Conservation (phyloP, 148 eudicot species). For the Simmondsia chinensis region DNA sequence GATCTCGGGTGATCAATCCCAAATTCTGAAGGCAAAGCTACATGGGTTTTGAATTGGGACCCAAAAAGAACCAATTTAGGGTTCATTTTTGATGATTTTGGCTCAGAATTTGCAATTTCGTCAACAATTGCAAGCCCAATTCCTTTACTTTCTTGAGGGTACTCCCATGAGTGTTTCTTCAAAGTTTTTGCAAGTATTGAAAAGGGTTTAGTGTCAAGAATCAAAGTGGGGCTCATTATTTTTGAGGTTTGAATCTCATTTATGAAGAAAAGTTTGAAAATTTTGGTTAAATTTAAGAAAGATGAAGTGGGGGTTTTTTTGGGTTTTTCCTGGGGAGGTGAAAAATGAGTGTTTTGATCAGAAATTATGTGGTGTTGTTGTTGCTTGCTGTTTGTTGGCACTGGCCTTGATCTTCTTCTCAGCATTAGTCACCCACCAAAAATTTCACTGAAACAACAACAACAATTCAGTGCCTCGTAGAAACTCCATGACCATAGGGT, state of each 20-base stretch:
- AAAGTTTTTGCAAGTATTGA: conserved; percentile 28
- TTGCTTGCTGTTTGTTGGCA: conserved; percentile 44
- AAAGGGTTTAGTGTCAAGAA: conserved; percentile 40
- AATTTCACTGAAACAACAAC: neutral
- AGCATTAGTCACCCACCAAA: conserved; percentile 28
- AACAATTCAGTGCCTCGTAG: no score
- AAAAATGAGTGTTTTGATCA: conserved; percentile 30
- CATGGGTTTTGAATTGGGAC: conserved; percentile 72
- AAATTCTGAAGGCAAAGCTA: conserved; percentile 42
- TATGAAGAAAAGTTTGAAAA: conserved; percentile 33
- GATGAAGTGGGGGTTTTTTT: conserved; percentile 46
- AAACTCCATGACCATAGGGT: no score
- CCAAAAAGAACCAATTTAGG: conserved; percentile 53
- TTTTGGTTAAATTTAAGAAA: conserved; percentile 47
- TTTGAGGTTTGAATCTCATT: conserved; percentile 17
- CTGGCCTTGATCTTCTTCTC: conserved; percentile 66
- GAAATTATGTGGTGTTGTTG: no score
- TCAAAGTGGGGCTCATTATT: conserved; percentile 56
- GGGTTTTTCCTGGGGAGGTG: conserved; percentile 34
- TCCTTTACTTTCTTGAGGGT: conserved; percentile 25
- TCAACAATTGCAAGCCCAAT: conserved; percentile 66
- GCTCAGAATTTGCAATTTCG: conserved; percentile 21
- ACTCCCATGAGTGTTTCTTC: conserved; percentile 32
- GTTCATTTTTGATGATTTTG: neutral
- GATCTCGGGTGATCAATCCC: conserved; percentile 61